Conservation (phyloP, 305 asterid genomes). For the Plantago lanceolata region DNA sequence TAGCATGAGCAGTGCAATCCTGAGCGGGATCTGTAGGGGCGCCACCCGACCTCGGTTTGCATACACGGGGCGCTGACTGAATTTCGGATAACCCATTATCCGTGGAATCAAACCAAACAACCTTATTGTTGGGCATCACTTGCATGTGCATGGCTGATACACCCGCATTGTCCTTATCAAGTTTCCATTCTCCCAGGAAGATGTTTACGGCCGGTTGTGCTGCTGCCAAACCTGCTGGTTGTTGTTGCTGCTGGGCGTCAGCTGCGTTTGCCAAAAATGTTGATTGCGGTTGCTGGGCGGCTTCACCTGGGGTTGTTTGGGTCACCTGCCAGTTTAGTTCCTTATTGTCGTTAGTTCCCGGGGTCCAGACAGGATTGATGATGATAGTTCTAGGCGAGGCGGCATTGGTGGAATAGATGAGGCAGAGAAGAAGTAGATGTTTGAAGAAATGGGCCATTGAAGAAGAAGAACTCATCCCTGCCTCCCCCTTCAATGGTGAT, state of each 20-base stretch:
- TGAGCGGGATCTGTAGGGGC: slow-evolving; percentile 19
- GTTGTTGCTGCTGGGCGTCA: no score
- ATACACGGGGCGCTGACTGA: slow-evolving; percentile 32
- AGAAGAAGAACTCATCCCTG: slow-evolving; percentile 17
- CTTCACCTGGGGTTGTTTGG: no score
- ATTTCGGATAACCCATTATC: slow-evolving; percentile 68
- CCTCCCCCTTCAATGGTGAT: slow-evolving; percentile 11
- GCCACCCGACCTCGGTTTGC: slow-evolving; percentile 42
- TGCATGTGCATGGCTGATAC: slow-evolving; percentile 85
- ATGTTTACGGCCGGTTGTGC: neutral
- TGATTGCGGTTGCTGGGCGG: no score
- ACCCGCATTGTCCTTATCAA: slow-evolving; percentile 51
- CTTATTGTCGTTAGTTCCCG: neutral
- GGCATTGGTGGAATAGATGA: slow-evolving; percentile 18
- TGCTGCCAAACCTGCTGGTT: no score
- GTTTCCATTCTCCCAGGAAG: slow-evolving; percentile 43
- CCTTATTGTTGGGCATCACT: slow-evolving; percentile 66
- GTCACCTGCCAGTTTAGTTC: no score
- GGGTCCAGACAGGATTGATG: slow-evolving; percentile 2
- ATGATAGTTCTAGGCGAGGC: slow-evolving; percentile 3
- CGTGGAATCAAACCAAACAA: slow-evolving; percentile 68
- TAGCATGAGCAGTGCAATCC: slow-evolving; percentile 77
- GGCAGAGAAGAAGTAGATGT: slow-evolving; percentile 28
- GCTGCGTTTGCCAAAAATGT: no score
- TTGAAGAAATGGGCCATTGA: slow-evolving; percentile 31